Evolutionary conservation across 495 filamentous ascomycete species (phyloP).

Genomic region (Zalerion maritima): DNA sequence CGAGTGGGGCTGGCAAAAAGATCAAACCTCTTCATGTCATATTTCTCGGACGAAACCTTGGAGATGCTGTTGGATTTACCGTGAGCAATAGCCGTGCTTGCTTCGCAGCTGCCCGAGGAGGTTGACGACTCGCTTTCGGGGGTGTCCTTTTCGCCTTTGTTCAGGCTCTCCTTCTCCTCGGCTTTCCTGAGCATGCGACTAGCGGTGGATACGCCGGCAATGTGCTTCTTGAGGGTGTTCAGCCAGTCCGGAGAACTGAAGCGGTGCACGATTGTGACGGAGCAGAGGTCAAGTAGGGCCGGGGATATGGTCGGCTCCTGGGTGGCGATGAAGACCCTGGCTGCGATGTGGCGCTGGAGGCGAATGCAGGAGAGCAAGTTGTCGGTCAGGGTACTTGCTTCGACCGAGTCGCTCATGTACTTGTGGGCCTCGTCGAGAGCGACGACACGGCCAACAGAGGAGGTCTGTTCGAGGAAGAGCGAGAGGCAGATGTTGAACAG

Average conservation of each 20-base stretch:
- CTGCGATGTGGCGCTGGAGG: constrained; percentile 53
- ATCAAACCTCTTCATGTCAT: no score
- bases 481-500: constrained; percentile 54
- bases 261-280: constrained; percentile 59
- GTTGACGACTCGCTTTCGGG: constrained; percentile 1
- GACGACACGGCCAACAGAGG: constrained; percentile 25
- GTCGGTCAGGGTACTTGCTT: constrained; percentile 37
- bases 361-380: constrained; percentile 49
- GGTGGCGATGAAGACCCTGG: constrained; percentile 55
- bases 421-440: constrained; percentile 29
- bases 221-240: constrained; percentile 39
- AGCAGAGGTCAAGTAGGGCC: constrained; percentile 52
- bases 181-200: constrained; percentile 11
- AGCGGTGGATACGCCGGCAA: constrained; percentile 34
- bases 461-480: constrained; percentile 41
- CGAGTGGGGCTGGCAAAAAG: no score
- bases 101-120: background rate
- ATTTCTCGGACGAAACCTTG: no score
- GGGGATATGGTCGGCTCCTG: constrained; percentile 69
- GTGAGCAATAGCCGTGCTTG: no score
- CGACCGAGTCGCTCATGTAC: constrained; percentile 23
- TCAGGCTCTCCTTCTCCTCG: background rate
- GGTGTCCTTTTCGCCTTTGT: constrained; percentile 3
- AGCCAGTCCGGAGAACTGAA: constrained; percentile 63
- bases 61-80: no score